These are phyloP conservation scores for Thermochaetoides dissita DNA, from an alignment of 2,329 filamentous ascomycete genomes.

Conservation along the genomic window DNA sequence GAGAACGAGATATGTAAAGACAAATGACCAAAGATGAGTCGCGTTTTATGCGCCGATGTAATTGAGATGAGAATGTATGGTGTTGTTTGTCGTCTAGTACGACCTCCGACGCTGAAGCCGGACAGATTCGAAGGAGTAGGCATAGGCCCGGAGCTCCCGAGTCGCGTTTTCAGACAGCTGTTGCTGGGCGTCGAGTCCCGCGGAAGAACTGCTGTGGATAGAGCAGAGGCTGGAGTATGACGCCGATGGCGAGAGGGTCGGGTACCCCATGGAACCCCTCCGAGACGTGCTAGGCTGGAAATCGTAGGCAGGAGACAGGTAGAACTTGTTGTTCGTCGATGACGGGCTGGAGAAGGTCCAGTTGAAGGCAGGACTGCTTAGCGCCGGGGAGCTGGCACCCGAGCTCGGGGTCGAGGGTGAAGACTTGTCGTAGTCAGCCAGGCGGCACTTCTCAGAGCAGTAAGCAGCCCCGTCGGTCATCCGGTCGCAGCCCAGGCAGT, in stretches of 20 bases:
- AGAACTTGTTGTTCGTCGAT: conserved; percentile 37
- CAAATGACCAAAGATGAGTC: conserved; percentile 7
- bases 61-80: conserved; percentile 5
- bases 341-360: conserved; percentile 27
- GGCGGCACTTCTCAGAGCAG: conserved; percentile 82
- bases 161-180: conserved; percentile 62
- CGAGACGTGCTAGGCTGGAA: conserved; percentile 38
- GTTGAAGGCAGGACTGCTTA: conserved; percentile 35
- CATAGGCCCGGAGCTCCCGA: conserved; percentile 72
- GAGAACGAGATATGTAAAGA: conserved; percentile 13
- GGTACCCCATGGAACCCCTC: conserved; percentile 11
- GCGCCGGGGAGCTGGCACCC: conserved; percentile 42
- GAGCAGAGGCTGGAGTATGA: conserved; percentile 78
- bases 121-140: conserved; percentile 76
- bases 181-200: conserved; percentile 32
- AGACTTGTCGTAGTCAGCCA: conserved; percentile 73
- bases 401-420: conserved; percentile 39
- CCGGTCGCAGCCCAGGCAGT: conserved; percentile 87
- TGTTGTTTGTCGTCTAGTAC: conserved; percentile 25
- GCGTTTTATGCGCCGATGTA: conserved; percentile 4
- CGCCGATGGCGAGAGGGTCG: conserved; percentile 51
- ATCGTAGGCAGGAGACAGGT: conserved; percentile 62
- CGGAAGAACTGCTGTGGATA: conserved; percentile 48
- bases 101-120: conserved; percentile 46
- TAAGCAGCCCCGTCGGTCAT: conserved; percentile 71